Conservation (phyloP, 2,329 filamentous ascomycete species). For the Chaetoscypha palmicola region DNA sequence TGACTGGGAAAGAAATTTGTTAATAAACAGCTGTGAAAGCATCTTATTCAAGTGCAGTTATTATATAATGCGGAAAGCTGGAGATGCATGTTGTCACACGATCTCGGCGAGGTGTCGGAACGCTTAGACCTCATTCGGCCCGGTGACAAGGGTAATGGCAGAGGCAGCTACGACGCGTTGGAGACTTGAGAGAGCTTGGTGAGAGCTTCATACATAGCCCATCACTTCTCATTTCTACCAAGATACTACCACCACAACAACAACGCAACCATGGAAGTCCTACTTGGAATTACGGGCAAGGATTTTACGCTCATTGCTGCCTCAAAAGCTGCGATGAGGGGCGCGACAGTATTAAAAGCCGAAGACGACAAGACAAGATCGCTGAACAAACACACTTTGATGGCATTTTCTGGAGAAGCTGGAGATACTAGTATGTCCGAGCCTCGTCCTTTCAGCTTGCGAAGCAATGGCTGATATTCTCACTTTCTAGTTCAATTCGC, state of each 20-base stretch:
- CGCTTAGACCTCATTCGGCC: too few relatives aligned
- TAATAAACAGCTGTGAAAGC: too few relatives aligned
- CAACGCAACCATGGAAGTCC: slow-evolving; percentile 61
- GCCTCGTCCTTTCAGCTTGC: too few relatives aligned
- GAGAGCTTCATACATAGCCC: background rate
- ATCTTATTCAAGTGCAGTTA: too few relatives aligned
- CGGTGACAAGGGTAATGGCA: background rate
- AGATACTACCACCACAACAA: slow-evolving; percentile 14
- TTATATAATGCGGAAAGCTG: too few relatives aligned
- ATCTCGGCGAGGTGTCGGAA: too few relatives aligned
- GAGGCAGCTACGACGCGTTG: slow-evolving; percentile 28
- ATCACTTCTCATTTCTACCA: slow-evolving; percentile 13
- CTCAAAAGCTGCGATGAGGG: slow-evolving; percentile 97
- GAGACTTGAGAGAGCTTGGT: slow-evolving; percentile 19
- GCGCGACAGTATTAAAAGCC: slow-evolving; percentile 90
- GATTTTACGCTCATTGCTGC: slow-evolving; percentile 98
- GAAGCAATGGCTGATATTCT: slow-evolving; percentile 12
- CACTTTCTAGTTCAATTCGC: slow-evolving; percentile 78
- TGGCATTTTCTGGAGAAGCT: slow-evolving; percentile 93
- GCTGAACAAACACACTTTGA: slow-evolving; percentile 88
- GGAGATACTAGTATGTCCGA: slow-evolving; percentile 83
- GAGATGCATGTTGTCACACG: too few relatives aligned
- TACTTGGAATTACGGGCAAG: slow-evolving; percentile 96
- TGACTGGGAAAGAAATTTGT: too few relatives aligned
- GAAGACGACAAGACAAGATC: slow-evolving; percentile 92